phyloP scores from a whole-genome alignment of 805 yeast species.

The Isabelozyma gotoi region DNA sequence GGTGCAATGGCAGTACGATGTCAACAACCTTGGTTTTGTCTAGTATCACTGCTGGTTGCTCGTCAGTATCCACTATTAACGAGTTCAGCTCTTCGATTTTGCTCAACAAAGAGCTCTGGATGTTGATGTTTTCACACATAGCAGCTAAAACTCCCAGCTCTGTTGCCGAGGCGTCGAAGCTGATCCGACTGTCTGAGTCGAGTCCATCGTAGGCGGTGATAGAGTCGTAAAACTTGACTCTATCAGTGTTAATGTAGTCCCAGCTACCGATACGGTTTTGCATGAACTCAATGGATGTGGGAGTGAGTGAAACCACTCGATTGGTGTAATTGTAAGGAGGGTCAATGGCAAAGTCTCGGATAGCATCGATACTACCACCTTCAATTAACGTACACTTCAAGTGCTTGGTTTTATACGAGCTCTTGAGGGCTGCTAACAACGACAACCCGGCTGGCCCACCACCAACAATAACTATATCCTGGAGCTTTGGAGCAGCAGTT shows the following conservation, averaged over 20 bases:
- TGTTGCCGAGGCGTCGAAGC: conserved; percentile 62
- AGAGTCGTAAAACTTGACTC: conserved; percentile 77
- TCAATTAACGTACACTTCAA: conserved; percentile 73
- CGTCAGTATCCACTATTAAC: conserved; percentile 11
- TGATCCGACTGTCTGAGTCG: conserved; percentile 60
- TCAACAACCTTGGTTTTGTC: conserved; percentile 69
- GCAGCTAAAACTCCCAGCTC: conserved; percentile 50
- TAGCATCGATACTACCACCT: conserved; percentile 56
- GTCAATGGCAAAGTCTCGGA: conserved; percentile 43
- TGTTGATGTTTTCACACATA: conserved; percentile 85
- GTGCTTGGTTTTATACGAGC: conserved; percentile 58
- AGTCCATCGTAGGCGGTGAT: conserved; percentile 85
- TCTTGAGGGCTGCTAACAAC: conserved; percentile 75
- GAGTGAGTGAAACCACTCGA: conserved; percentile 84
- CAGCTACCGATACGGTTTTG: conserved; percentile 69
- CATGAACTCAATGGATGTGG: conserved; percentile 68
- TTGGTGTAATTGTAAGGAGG: conserved; percentile 64
- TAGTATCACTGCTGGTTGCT: conserved; percentile 37
- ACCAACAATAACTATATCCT: conserved; percentile 85
- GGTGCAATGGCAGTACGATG: conserved; percentile 32
- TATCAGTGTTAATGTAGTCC: conserved; percentile 62
- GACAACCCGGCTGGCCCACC: conserved; percentile 98
- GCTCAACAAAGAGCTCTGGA: conserved; percentile 70
- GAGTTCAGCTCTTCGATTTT: conserved; percentile 36
- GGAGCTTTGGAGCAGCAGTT: conserved; percentile 10